Conservation (phyloP, 257 asterid species). For the Thymus mandschuricus region DNA sequence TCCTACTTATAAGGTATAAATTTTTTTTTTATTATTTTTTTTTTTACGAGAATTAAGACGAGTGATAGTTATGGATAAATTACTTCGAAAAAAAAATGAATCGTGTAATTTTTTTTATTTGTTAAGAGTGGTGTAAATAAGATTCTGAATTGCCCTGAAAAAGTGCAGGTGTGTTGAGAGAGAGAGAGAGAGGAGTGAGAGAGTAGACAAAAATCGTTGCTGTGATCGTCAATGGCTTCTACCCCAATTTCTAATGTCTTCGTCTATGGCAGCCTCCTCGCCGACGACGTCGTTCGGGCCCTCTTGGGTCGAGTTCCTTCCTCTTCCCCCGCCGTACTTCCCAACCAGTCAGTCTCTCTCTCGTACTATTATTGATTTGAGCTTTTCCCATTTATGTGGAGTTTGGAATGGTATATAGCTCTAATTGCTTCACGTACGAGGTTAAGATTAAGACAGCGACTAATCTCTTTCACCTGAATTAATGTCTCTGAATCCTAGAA, state of each 20-base stretch:
- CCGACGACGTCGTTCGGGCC: slow-evolving; percentile 82
- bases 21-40: too few relatives aligned
- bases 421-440: slow-evolving; percentile 17
- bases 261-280: slow-evolving; percentile 94
- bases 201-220: not conserved
- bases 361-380: slow-evolving; percentile 11
- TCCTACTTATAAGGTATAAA: too few relatives aligned
- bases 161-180: not conserved
- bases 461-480: not conserved
- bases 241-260: slow-evolving; percentile 55
- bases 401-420: slow-evolving; percentile 9
- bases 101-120: too few relatives aligned
- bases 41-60: too few relatives aligned
- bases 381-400: slow-evolving; percentile 11
- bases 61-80: too few relatives aligned
- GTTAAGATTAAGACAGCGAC: not conserved
- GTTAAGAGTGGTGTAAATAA: not conserved
- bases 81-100: too few relatives aligned
- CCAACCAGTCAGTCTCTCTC: slow-evolving; percentile 37
- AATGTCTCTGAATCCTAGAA: not conserved
- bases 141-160: not conserved
- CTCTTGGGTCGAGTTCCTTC: slow-evolving; percentile 60
- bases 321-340: slow-evolving; percentile 40
- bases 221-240: slow-evolving; percentile 32
- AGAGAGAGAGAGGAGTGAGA: not conserved